Evolutionary conservation across 306 rosid species (phyloP).

Genomic region (Quercus wislizeni): DNA sequence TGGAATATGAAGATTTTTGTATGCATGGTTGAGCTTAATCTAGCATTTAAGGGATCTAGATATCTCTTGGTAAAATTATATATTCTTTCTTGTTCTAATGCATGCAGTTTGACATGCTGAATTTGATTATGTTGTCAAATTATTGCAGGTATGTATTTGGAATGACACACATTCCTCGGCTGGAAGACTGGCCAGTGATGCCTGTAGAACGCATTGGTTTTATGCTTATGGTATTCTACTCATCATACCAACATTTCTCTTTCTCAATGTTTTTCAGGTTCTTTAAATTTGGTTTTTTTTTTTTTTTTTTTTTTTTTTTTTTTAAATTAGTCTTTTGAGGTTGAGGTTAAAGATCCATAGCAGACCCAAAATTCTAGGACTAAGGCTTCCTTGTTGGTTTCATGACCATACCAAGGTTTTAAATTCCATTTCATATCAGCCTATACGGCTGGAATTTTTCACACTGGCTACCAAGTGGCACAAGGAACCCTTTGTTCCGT

Average conservation of each 20-base stretch:
- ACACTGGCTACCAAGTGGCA: no score
- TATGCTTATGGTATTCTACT: constrained; percentile 54
- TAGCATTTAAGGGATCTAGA: neutral
- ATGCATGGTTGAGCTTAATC: neutral
- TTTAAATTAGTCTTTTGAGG: no score
- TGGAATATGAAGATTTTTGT: neutral
- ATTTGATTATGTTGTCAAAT: constrained; percentile 14
- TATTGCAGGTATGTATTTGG: constrained; percentile 75
- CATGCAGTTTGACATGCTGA: neutral
- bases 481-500: no score
- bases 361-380: no score
- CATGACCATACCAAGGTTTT: no score
- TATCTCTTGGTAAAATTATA: neutral
- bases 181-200: constrained; percentile 89
- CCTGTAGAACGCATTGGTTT: constrained; percentile 79
- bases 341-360: no score
- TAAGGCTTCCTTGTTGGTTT: no score
- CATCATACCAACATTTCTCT: constrained; percentile 7
- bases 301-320: neutral
- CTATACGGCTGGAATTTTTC: no score
- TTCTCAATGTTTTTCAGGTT: neutral
- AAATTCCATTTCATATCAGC: no score
- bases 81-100: neutral
- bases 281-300: no score
- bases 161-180: constrained; percentile 69